These are phyloP conservation scores for Zygoascus meyerae DNA, from an alignment of 1,139 yeast genomes.

Conservation along the genomic window DNA sequence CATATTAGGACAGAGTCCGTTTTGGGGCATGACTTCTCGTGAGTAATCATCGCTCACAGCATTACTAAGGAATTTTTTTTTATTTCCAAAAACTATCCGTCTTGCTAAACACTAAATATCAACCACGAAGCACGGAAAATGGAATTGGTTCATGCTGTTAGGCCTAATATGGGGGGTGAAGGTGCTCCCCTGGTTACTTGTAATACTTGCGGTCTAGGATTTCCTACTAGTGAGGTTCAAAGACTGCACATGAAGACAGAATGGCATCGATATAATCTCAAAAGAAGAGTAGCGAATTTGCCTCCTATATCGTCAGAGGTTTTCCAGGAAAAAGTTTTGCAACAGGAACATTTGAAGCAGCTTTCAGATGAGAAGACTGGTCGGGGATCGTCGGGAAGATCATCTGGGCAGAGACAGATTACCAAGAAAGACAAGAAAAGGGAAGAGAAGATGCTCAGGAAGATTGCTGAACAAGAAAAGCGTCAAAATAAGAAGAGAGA, in stretches of 20 bases:
- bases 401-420: slow-evolving; percentile 31
- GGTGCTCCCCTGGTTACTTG: slow-evolving; percentile 50
- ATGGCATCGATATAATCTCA: slow-evolving; percentile 91
- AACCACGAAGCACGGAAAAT: background rate
- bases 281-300: slow-evolving; percentile 81
- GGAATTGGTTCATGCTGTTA: slow-evolving; percentile 15
- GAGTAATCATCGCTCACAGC: slow-evolving; percentile 2
- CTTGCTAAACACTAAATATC: background rate
- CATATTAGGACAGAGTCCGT: no score
- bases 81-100: background rate
- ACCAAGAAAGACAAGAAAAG: slow-evolving; percentile 36
- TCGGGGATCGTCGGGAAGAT: slow-evolving; percentile 28
- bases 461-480: slow-evolving; percentile 18
- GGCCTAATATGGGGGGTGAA: slow-evolving; percentile 20
- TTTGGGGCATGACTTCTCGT: background rate
- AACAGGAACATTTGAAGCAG: slow-evolving; percentile 34
- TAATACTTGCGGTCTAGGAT: slow-evolving; percentile 77
- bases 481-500: slow-evolving; percentile 17
- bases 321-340: slow-evolving; percentile 69
- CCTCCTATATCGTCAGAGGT: slow-evolving; percentile 75
- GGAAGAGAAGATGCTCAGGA: slow-evolving; percentile 30
- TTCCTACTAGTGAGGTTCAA: slow-evolving; percentile 73
- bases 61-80: slow-evolving; percentile 5
- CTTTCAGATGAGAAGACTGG: slow-evolving; percentile 43
- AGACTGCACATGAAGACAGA: slow-evolving; percentile 92